A percentile compares a stretch with the other conserved stretches of the same genome.
Evolutionary conservation across 129 eudicot genomes (phyloP).

Genomic region (Centrapalus pauciflorus): DNA sequence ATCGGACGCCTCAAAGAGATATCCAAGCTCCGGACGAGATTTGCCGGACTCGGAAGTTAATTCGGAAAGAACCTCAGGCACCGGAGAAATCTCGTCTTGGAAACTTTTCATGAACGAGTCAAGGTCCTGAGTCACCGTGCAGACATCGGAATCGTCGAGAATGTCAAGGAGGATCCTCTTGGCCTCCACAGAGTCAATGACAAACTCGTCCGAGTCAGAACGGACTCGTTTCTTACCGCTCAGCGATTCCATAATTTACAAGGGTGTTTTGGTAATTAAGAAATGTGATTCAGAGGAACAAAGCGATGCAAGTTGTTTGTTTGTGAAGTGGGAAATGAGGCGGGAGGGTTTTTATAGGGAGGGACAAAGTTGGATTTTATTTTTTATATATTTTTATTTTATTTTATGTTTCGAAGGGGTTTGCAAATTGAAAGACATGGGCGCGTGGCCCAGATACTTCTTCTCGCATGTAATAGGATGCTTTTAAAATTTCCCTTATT

Average conservation of each 20-base stretch:
- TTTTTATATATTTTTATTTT: neutral
- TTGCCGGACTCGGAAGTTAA: slow-evolving; percentile 32
- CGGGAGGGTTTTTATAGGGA: slow-evolving; percentile 27
- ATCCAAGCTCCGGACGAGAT: slow-evolving; percentile 46
- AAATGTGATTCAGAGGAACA: neutral
- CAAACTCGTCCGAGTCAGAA: slow-evolving; percentile 39
- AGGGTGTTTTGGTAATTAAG: slow-evolving; percentile 14
- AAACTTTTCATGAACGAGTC: slow-evolving; percentile 81
- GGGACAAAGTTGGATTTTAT: slow-evolving; percentile 6
- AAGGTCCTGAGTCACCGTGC: slow-evolving; percentile 51
- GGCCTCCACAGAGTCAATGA: slow-evolving; percentile 37
- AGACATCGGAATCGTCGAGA: slow-evolving; percentile 48
- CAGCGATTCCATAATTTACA: slow-evolving; percentile 31
- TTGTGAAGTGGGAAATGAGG: slow-evolving; percentile 42
- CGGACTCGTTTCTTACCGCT: slow-evolving; percentile 40
- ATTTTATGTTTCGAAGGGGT: slow-evolving; percentile 13
- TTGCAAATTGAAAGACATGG: slow-evolving; percentile 22
- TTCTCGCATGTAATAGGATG: slow-evolving; percentile 36
- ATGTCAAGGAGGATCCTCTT: slow-evolving; percentile 46
- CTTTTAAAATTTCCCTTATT: neutral
- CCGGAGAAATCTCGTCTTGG: slow-evolving; percentile 51
- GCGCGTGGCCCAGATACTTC: slow-evolving; percentile 46
- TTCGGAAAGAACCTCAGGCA: slow-evolving; percentile 14
- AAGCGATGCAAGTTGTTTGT: no score
- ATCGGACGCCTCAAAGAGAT: slow-evolving; percentile 51